phyloP scores from a whole-genome alignment of 129 eudicot species.

The Pittosporum tobira region DNA sequence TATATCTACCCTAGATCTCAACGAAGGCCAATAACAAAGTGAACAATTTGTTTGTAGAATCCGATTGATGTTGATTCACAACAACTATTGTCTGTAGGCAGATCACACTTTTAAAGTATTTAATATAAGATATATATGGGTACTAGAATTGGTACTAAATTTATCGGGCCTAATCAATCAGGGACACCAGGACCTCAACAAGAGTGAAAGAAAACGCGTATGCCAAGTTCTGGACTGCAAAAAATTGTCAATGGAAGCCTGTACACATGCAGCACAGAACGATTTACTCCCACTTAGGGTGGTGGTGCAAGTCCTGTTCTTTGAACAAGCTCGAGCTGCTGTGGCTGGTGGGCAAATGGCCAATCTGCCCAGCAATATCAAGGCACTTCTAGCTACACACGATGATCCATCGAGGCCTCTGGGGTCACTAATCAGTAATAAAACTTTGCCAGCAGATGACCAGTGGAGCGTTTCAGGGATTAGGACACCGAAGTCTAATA shows the following conservation, averaged over 20 bases:
- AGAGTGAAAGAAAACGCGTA: constrained; percentile 76
- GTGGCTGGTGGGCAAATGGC: constrained; percentile 46
- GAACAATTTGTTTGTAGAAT: too few relatives aligned
- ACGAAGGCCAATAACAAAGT: too few relatives aligned
- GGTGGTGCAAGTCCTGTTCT: constrained; percentile 88
- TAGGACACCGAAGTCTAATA: constrained; percentile 52
- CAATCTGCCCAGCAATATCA: constrained; percentile 63
- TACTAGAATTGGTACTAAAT: not conserved
- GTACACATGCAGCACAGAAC: constrained; percentile 90
- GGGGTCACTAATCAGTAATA: constrained; percentile 34
- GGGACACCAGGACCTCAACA: constrained; percentile 73
- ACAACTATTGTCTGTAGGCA: too few relatives aligned
- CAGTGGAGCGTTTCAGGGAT: constrained; percentile 84
- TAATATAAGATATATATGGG: too few relatives aligned
- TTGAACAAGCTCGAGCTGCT: constrained; percentile 84
- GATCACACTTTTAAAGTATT: too few relatives aligned
- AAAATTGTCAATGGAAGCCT: constrained; percentile 67
- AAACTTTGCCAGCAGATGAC: constrained; percentile 52
- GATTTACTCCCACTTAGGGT: constrained; percentile 83
- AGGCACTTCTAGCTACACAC: constrained; percentile 56
- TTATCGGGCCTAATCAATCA: constrained; percentile 20
- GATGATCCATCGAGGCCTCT: constrained; percentile 34
- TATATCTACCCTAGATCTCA: not conserved
- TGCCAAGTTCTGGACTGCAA: constrained; percentile 84
- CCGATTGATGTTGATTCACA: too few relatives aligned